Conservation (phyloP, 1,139 yeast species). For the Blastobotrys capitulatus region DNA sequence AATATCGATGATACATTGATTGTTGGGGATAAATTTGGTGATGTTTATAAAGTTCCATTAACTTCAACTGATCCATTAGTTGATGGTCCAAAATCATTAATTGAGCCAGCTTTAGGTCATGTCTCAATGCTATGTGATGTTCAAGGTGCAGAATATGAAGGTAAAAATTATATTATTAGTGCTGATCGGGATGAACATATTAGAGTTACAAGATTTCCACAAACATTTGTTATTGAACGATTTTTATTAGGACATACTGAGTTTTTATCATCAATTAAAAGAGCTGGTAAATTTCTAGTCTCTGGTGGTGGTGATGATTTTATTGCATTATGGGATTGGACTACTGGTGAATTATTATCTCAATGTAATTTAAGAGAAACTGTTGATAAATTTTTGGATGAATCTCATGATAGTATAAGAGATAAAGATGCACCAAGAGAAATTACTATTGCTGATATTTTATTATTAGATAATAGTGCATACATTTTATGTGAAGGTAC, state of each 20-base stretch:
- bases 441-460: constrained; percentile 65
- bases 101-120: constrained; percentile 81
- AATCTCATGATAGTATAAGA: constrained; percentile 18
- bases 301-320: constrained; percentile 91
- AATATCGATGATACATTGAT: constrained; percentile 48
- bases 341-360: constrained; percentile 41
- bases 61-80: constrained; percentile 18
- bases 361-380: constrained; percentile 45
- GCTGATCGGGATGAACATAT: constrained; percentile 97
- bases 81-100: constrained; percentile 38
- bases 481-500: constrained; percentile 6
- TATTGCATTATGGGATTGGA: constrained; percentile 79
- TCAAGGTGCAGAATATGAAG: constrained; percentile 38
- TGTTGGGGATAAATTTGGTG: constrained; percentile 97
- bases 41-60: constrained; percentile 59
- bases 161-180: constrained; percentile 57
- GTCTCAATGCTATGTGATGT: constrained; percentile 92
- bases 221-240: constrained; percentile 67
- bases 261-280: constrained; percentile 62
- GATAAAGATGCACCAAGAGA: constrained; percentile 45
- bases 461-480: constrained; percentile 39
- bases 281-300: constrained; percentile 43
- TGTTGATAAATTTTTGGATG: constrained; percentile 18
- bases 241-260: constrained; percentile 87
- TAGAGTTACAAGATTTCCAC: constrained; percentile 77